Base-by-base conservation (phyloP, 371 early-diverging fungal species). In the Syncephalis plumigaleata region DNA sequence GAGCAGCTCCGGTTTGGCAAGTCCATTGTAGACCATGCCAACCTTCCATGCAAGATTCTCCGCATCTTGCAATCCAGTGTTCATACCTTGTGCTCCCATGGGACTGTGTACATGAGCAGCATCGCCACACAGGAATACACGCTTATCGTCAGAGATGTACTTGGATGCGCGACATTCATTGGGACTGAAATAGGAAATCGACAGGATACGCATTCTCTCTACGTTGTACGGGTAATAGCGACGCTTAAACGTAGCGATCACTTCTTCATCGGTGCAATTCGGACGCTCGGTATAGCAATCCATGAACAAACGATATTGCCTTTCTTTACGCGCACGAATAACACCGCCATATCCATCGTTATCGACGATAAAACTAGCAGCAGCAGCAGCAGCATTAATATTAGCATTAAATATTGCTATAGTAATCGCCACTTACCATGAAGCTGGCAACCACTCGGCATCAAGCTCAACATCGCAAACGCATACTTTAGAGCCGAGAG, bases 51-150 rank as follows among this genome's bases (percentile, higher is more conserved):
- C 59, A 31, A 70, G 24, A 31, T 63, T 61, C 31, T 57, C 45
- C 1, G 65, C 71, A 53, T 70, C 67, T 15, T 64, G 66, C 2
- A 67, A 25, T 17, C 71, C 71, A 9, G 61, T 61, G 53, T 65
- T 65, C 57, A 45, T 47, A 18, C 54, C 54, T 21, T 51, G 51
- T 13, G 51, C 55, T 8, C 48, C 51, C 2, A 44, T 21, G 4
- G 55, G 51, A 5, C 51, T 50, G 42, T 62, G 63, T 25, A 62
- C 55, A 48, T 62, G 63, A n/a, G 63, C 63, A 16, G 63, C 63
- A 51, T 62, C 63, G 2, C 63, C 63, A 1, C 56, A 55, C 7
- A 62, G 22, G 27, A 62, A 56, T 17, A 62, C 53, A 11, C 63
- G 51, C 36, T 54, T 47, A 49, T 62, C 53, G n/a, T 52, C 48